phyloP scores from a whole-genome alignment of 768 basidiomycete species.

The Lentinula detonsa region DNA sequence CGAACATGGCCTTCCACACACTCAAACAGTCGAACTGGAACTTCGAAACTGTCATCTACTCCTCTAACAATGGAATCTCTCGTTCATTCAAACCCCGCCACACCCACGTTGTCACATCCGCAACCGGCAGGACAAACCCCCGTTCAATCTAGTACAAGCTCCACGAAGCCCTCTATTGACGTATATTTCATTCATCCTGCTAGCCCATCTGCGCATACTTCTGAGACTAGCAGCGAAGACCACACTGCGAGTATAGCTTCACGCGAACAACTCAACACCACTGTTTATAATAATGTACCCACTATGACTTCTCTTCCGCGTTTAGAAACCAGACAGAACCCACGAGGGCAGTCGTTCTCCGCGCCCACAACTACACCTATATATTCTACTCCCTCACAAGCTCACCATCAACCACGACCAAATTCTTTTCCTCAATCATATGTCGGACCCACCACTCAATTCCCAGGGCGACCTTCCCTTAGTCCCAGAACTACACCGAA shows the following conservation, averaged over 20 bases:
- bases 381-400: not conserved
- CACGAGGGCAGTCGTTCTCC: not conserved
- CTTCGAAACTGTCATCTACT: conserved; percentile 17
- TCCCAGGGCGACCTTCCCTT: not conserved
- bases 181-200: conserved; percentile 35
- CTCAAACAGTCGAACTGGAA: conserved; percentile 16
- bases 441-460: not conserved
- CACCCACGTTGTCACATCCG: conserved; percentile 34
- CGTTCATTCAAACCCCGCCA: conserved; percentile 65
- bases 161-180: conserved; percentile 36
- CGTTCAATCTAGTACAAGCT: conserved; percentile 6
- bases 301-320: not conserved
- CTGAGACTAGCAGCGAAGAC: not conserved
- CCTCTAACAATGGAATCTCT: conserved; percentile 59
- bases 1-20: conserved; percentile 10
- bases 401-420: not conserved
- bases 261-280: not conserved
- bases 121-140: conserved; percentile 10
- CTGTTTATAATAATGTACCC: not conserved
- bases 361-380: not conserved
- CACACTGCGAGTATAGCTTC: not conserved
- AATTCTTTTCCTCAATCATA: not conserved
- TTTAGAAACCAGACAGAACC: not conserved
- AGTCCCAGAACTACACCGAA: not conserved
- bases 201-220: not conserved